Evolutionary conservation across 495 filamentous ascomycete genomes (phyloP).

Genomic region (Cercophora samala): DNA sequence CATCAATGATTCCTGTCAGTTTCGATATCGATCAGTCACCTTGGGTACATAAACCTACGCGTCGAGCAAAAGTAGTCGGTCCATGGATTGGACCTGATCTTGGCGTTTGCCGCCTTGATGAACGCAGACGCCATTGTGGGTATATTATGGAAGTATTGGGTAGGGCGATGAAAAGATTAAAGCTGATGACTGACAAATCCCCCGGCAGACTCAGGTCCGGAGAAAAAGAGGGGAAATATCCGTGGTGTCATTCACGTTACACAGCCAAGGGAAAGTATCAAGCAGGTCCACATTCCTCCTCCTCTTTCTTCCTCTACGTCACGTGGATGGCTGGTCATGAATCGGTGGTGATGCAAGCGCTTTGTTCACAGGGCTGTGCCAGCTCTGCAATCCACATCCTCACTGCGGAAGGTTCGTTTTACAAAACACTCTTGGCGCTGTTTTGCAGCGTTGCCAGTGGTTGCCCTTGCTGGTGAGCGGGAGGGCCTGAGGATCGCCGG

Average conservation of each 20-base stretch:
- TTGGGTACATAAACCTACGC: too few species aligned
- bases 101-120: conserved; percentile 85
- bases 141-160: neutral
- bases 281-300: neutral
- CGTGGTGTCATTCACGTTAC: neutral
- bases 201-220: neutral
- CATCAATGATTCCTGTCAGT: neutral
- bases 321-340: neutral
- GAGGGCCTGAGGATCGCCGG: conserved; percentile 3
- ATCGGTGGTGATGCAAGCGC: neutral
- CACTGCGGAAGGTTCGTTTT: neutral
- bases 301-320: neutral
- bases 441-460: neutral
- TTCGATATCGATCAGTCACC: too few species aligned
- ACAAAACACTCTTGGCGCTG: neutral
- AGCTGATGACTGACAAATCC: neutral
- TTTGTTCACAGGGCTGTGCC: neutral
- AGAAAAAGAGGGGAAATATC: neutral
- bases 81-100: conserved; percentile 84
- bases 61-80: conserved; percentile 90
- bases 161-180: neutral
- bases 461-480: neutral
- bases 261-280: neutral
- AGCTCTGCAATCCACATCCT: too few species aligned
- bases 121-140: conserved; percentile 66